These are phyloP conservation scores for Cymbopogon flexuosus DNA, from an alignment of 202 grass and related monocot species.

Conservation along the genomic window DNA sequence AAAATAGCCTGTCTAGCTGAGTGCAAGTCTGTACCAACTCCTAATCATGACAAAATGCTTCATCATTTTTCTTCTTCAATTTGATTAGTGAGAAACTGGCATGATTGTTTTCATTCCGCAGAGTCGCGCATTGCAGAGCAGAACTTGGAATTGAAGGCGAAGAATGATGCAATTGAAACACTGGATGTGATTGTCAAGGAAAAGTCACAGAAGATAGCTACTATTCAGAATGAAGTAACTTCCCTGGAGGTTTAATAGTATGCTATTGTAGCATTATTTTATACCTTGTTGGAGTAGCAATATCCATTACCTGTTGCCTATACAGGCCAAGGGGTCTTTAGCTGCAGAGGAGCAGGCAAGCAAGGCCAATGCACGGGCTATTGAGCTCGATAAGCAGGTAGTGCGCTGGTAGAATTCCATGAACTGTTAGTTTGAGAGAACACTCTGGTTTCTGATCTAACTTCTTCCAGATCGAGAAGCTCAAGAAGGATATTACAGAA, in stretches of 20 bases:
- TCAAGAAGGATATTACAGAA: conserved; percentile 54
- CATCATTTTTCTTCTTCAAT: neutral
- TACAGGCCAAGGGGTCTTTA: conserved; percentile 37
- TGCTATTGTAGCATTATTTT: neutral
- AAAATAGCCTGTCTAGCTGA: neutral
- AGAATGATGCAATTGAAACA: conserved; percentile 51
- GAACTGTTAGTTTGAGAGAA: conserved; percentile 1
- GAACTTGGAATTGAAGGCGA: conserved; percentile 56
- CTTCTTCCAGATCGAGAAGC: conserved; percentile 50
- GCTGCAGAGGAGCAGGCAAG: conserved; percentile 43
- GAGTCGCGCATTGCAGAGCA: conserved; percentile 45
- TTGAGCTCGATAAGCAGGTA: conserved; percentile 75
- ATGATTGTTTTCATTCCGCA: conserved; percentile 22
- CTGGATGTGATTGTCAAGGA: conserved; percentile 47
- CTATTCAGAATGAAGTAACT: conserved; percentile 58
- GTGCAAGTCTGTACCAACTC: neutral
- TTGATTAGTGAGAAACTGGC: neutral
- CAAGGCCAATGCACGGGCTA: conserved; percentile 38
- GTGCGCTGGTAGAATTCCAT: neutral
- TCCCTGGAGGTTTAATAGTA: conserved; percentile 55
- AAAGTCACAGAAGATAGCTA: conserved; percentile 49
- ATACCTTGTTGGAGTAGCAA: neutral
- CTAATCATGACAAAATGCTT: neutral
- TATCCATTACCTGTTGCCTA: conserved; percentile 6
- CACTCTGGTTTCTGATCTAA: conserved; percentile 14